Base-by-base conservation (phyloP, 2,329 filamentous ascomycete genomes). In the Escovopsis sp. region DNA sequence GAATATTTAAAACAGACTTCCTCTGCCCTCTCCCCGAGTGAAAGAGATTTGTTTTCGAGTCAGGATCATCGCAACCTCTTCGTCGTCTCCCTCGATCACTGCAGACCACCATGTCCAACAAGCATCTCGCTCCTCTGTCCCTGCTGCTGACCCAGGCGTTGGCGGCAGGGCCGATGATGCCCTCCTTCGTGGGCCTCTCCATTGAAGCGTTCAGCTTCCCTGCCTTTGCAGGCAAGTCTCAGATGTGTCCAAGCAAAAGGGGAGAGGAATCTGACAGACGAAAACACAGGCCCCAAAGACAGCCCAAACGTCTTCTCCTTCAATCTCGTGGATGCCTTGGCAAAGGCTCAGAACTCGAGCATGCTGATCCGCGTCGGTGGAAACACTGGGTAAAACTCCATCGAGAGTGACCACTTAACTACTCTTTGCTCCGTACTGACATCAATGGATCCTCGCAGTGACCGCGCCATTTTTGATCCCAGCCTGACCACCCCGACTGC, bases 391-490 rank as follows among this genome's bases (percentile, higher is more conserved):
- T 50, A 39, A 14, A 25, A 5, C 30, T 15, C 29, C 24, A 35
- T n/a, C 11, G 27, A 16, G n/a, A n/a, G n/a, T n/a, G n/a, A n/a
- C n/a, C n/a, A n/a, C n/a, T n/a, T n/a, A n/a, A n/a, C n/a, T n/a
- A n/a, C n/a, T n/a, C n/a, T n/a, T n/a, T n/a, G n/a, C n/a, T n/a
- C n/a, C n/a, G n/a, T 4, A 39, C 29, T 35, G 2, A 14, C 13
- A 6, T 27, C 36, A 39, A 39, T 27, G 24, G 37, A 25, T 14
- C 30, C 8, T 20, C 10, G 27, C 31, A 50, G 48, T 16, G 52
- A 53, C 32, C 50, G 51, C 36, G 48, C 48, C 43, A 50, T 53
- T 34, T 51, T 46, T 25, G 49, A 53, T n/a, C 34, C 48, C 13
- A 48, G 43, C 30, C 40, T 52, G 35, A 43, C 43, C 5, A 45